These are phyloP conservation scores for Polyplosphaeria fusca DNA, from an alignment of 495 filamentous ascomycete genomes.

Conservation along the genomic window DNA sequence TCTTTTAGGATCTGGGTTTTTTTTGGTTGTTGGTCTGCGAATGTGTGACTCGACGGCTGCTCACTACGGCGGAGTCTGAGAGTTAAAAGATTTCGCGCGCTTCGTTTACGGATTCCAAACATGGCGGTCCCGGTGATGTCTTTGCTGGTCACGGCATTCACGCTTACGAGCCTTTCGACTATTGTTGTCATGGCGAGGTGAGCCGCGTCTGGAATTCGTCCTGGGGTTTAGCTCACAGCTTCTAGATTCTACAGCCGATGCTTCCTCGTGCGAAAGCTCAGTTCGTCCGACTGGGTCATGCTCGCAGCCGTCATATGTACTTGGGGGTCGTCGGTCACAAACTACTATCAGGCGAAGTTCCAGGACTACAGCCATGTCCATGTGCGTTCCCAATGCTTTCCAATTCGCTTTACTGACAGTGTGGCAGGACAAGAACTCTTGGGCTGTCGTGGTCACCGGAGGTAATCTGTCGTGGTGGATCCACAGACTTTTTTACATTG, in stretches of 20 bases:
- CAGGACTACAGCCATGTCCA: constrained; percentile 10
- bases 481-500: constrained; percentile 22
- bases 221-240: not conserved
- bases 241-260: constrained; percentile 26
- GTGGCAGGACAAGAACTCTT: not conserved
- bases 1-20: no score
- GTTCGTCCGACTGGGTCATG: constrained; percentile 29
- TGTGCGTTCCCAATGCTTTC: not conserved
- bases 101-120: no score
- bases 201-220: not conserved
- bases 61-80: no score
- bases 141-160: no score
- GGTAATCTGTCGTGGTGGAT: constrained; percentile 17
- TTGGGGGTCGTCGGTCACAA: constrained; percentile 22
- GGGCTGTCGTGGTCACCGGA: not conserved
- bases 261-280: constrained; percentile 24
- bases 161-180: constrained; percentile 20
- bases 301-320: constrained; percentile 16
- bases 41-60: no score
- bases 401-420: not conserved
- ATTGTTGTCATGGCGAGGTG: constrained; percentile 22
- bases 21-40: no score
- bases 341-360: constrained; percentile 19
- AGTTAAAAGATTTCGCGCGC: no score
- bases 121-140: no score